These are phyloP conservation scores for Neofusicoccum sp. DNA, from an alignment of 2,329 filamentous ascomycete species.

Conservation along the genomic window DNA sequence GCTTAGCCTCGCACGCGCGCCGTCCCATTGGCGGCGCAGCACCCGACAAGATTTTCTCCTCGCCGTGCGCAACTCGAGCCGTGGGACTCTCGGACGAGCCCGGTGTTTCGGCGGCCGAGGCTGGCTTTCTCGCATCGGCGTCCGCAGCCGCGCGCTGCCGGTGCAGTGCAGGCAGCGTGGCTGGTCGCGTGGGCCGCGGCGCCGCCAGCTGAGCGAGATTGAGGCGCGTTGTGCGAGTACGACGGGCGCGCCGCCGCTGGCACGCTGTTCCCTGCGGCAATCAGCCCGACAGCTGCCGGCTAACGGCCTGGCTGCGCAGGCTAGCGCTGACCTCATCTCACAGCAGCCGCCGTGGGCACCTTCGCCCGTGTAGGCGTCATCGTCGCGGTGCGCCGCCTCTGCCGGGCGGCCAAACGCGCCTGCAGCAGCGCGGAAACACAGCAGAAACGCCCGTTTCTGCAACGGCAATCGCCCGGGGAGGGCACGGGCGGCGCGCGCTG, in stretches of 20 bases:
- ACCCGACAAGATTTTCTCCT: not conserved
- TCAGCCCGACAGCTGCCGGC: not conserved
- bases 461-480: conserved; percentile 14
- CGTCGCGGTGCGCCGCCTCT: not conserved
- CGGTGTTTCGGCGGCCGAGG: conserved; percentile 2
- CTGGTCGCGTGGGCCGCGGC: not conserved
- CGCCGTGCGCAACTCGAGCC: not conserved
- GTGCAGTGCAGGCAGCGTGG: not conserved
- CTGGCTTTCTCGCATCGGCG: not conserved
- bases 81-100: conserved; percentile 2
- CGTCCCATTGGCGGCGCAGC: not conserved
- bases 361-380: conserved; percentile 15
- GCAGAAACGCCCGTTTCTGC: not conserved
- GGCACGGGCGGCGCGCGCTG: not conserved
- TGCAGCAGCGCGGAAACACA: not conserved
- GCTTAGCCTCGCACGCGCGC: not conserved
- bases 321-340: conserved; percentile 15
- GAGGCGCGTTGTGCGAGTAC: conserved; percentile 11
- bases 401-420: not conserved
- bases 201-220: not conserved
- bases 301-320: not conserved
- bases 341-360: not conserved
- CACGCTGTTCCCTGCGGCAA: conserved; percentile 8
- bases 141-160: not conserved
- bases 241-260: not conserved